Base-by-base conservation (phyloP, 2,329 filamentous ascomycete genomes). In the Xylaria sp. region DNA sequence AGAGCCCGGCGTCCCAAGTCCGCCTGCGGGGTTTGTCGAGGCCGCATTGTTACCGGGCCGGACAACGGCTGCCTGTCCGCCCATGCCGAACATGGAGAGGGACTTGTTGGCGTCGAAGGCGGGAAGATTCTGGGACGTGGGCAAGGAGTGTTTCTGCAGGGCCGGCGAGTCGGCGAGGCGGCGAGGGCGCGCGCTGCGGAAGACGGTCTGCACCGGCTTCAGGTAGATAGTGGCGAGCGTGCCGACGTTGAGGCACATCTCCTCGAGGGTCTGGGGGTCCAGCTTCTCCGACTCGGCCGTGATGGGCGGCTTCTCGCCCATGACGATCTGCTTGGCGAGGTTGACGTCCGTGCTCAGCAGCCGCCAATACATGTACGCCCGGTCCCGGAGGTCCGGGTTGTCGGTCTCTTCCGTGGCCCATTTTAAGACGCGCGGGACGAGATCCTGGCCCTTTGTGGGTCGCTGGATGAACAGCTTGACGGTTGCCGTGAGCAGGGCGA, bases 331-430 rank as follows among this genome's bases (percentile, higher is more conserved):
- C 78, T 92, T 96, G 1, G 96, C 96, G 0, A 92, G 89, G 59
- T 91, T 90, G 74, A 97, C 95, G 79, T 97, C 94, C 0, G 94
- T 97, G 1, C 94, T 97, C 1, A 99, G 86, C 15, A 99, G 87
- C 4, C 96, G 93, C 96, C 96, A 99, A 84, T 99, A 99, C 94
- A 99, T 98, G 84, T 97, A 99, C 0, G 96, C 96, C 75, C 96
- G 87, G 79, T 99, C 96, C 71, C 96, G 90, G 33, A 99, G 88
- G 80, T 99, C 96, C 0, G 96, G 96, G 80, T 99, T 97, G 78
- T 99, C 96, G n/a, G 95, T 98, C 80, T 98, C 96, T 80, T 98
- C 96, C 0, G 96, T 99, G 4, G 96, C 97, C 95, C 96, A 98
- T 81, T 98, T 98, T 59, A 99, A 85, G 2, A 98, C 95, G 76